Percentiles rank a stretch among this genome's conserved stretches.
Evolutionary conservation across 345 rosid species (phyloP).

Genomic region (Ceriops tagal): DNA sequence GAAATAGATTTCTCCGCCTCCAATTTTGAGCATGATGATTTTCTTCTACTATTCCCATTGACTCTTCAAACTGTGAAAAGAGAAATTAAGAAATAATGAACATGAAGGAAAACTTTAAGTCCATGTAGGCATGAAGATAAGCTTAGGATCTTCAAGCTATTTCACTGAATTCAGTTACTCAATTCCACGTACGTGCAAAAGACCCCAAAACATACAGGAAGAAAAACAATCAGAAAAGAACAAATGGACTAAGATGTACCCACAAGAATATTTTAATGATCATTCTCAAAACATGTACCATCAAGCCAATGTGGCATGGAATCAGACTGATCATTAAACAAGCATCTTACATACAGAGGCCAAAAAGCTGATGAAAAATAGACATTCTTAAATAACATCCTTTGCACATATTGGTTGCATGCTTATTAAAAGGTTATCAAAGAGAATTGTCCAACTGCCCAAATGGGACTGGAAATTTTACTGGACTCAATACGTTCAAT

Average conservation of each 20-base stretch:
- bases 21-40: slow-evolving; percentile 39
- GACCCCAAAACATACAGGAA: not conserved
- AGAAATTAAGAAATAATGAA: slow-evolving; percentile 10
- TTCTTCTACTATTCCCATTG: slow-evolving; percentile 47
- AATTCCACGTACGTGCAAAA: too few species aligned
- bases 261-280: not conserved
- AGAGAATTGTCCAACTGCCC: too few species aligned
- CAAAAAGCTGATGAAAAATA: not conserved
- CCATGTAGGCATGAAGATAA: not conserved
- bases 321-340: not conserved
- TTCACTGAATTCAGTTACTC: too few species aligned
- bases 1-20: slow-evolving; percentile 63
- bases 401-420: not conserved
- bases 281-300: not conserved
- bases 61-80: slow-evolving; percentile 46
- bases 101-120: slow-evolving; percentile 9
- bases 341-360: not conserved
- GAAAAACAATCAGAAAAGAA: slow-evolving; percentile 2
- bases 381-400: too few species aligned
- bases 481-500: not conserved
- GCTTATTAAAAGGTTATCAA: not conserved
- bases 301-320: not conserved
- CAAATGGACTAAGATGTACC: not conserved
- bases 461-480: not conserved
- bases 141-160: too few species aligned